Base-by-base conservation (phyloP, 352 stramenopile genomes). In the Globisporangium solare region DNA sequence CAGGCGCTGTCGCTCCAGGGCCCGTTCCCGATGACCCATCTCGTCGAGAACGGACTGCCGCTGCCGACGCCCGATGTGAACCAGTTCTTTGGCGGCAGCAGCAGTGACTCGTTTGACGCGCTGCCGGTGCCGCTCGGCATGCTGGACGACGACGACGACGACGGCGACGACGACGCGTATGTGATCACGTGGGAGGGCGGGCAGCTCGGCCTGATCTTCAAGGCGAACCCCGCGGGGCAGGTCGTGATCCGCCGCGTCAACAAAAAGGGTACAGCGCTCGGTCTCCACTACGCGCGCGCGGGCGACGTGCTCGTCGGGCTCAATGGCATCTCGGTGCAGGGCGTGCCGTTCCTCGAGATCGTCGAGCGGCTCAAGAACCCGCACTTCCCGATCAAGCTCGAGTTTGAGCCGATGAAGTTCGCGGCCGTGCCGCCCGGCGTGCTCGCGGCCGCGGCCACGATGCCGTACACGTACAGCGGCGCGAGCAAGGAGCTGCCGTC, bases 241-340 rank as follows among this genome's bases (percentile, higher is more conserved):
- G 74, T 80, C 4, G 64, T 89, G 17, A 92, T 92, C 50, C 78
- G 83, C 42, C 73, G 80, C 13, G 79, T 92, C 17, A 91, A 83
- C 64, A 88, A 88, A 64, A 82, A 85, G 43, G 76, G 80, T 40
- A 70, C 68, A 20, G 79, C 81, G 3, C 67, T 74, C 2, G 79
- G 77, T 6, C 56, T 92, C 22, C 71, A 86, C 39, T 77, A 79
- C 24, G 80, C 83, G 18, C 76, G 81, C 24, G 77, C 72, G 0
- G 81, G 85, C n/a, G 85, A 94, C 56, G 75, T 88, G n/a, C 62
- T 94, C 11, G 51, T 91, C 4, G 82, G 76, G 6, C 51, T 94
- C 0, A 89, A 94, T 47, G 75, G 77, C 21, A 56, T 71, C 6
- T 74, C 69, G 15, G 74, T 92, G 18, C 68, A 62, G 1, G 68